Conservation (phyloP, 1,284 basidiomycete species). For the Trichosporon coremiiforme region DNA sequence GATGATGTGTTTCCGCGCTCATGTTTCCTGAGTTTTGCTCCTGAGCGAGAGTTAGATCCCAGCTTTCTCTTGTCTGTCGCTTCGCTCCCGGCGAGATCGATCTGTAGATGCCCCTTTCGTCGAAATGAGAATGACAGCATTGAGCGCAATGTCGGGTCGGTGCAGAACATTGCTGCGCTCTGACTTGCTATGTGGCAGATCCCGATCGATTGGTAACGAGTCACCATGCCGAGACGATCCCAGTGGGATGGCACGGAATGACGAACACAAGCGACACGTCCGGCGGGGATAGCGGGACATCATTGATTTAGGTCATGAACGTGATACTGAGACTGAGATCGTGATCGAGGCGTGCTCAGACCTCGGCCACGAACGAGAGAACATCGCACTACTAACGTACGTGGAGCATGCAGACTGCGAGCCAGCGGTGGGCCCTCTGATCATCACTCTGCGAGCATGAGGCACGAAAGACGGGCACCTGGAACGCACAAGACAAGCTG, state of each 20-base stretch:
- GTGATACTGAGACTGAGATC: not conserved
- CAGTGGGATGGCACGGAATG: not conserved
- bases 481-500: not conserved
- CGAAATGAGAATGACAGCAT: conserved; percentile 1
- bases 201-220: not conserved
- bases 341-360: not conserved
- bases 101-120: not conserved
- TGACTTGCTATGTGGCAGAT: not conserved
- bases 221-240: not conserved
- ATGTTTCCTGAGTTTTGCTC: not conserved
- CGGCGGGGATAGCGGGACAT: not conserved
- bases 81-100: not conserved
- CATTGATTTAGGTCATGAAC: not conserved
- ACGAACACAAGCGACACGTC: not conserved
- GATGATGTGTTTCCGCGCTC: conserved; percentile 1
- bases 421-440: too few relatives aligned
- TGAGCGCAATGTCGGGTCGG: not conserved
- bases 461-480: not conserved
- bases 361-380: not conserved
- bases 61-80: not conserved
- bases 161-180: not conserved
- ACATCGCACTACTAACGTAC: not conserved
- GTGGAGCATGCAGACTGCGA: too few relatives aligned
- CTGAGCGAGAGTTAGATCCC: not conserved
- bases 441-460: not conserved